Evolutionary conservation across 306 rosid genomes (phyloP).

Genomic region (Quercus ilex): DNA sequence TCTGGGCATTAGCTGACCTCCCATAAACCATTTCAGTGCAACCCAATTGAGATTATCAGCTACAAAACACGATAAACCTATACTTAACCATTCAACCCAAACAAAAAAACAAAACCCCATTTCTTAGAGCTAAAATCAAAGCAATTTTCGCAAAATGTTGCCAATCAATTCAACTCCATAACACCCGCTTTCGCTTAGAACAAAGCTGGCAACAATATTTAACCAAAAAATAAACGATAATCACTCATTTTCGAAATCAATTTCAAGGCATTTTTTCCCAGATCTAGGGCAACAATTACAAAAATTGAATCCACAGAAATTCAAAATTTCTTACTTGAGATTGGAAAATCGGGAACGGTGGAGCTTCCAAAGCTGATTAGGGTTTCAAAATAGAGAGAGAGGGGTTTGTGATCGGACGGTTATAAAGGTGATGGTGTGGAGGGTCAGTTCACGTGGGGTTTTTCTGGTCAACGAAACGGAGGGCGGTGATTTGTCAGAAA

Average conservation of each 20-base stretch:
- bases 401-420: constrained; percentile 14
- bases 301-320: neutral
- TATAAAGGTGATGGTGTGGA: neutral
- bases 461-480: constrained; percentile 12
- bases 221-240: neutral
- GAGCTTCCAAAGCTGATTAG: constrained; percentile 33
- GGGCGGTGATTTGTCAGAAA: constrained; percentile 7
- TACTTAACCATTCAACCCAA: too few relatives aligned
- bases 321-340: constrained; percentile 33
- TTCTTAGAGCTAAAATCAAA: too few relatives aligned
- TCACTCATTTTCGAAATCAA: neutral
- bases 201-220: neutral
- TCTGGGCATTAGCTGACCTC: neutral
- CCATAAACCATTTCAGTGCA: neutral
- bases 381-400: constrained; percentile 34
- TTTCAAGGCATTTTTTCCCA: neutral
- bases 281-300: constrained; percentile 27
- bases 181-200: constrained; percentile 2
- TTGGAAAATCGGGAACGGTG: neutral
- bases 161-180: constrained; percentile 12
- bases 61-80: neutral
- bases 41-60: neutral
- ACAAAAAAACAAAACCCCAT: too few relatives aligned
- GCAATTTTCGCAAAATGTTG: neutral
- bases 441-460: constrained; percentile 1